phyloP scores from a whole-genome alignment of 2,329 filamentous ascomycete genomes.

The Coniochaeta sp. region DNA sequence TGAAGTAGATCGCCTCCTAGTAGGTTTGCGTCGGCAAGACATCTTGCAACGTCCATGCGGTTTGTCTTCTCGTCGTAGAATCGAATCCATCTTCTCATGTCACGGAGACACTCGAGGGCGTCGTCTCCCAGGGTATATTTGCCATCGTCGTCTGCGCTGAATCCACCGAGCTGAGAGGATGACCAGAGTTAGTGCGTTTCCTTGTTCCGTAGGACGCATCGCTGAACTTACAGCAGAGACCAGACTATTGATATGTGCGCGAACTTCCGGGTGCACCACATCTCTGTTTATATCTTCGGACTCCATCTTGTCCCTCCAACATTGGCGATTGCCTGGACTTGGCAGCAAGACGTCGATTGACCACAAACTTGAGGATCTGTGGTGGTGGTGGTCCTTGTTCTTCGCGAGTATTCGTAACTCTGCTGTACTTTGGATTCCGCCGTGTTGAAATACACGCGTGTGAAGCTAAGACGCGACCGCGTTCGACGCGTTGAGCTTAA shows the following conservation, averaged over 20 bases:
- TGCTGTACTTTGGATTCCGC: conserved; percentile 2
- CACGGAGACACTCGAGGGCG: conserved; percentile 82
- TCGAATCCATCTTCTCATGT: conserved; percentile 91
- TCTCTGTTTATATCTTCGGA: conserved; percentile 42
- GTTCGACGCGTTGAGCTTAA: not conserved
- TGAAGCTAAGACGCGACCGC: not conserved
- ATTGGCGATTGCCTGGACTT: not conserved
- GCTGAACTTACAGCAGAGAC: conserved; percentile 71
- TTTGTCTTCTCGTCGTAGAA: conserved; percentile 91
- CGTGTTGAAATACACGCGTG: not conserved
- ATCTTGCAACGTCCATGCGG: conserved; percentile 89
- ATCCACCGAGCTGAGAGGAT: conserved; percentile 68
- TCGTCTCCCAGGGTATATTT: conserved; percentile 89
- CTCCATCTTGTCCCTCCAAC: conserved; percentile 39
- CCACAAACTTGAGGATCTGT: not conserved
- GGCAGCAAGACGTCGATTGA: not conserved
- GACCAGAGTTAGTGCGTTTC: conserved; percentile 1
- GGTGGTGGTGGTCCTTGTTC: not conserved
- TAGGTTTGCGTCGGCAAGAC: conserved; percentile 86
- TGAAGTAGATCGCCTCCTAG: conserved; percentile 83
- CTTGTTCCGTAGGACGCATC: not conserved
- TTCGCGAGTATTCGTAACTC: not conserved
- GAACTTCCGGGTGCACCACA: conserved; percentile 83
- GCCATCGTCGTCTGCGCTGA: conserved; percentile 70
- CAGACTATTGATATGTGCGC: conserved; percentile 87